Conservation (phyloP, 148 eudicot species). For the Cornus suecica region DNA sequence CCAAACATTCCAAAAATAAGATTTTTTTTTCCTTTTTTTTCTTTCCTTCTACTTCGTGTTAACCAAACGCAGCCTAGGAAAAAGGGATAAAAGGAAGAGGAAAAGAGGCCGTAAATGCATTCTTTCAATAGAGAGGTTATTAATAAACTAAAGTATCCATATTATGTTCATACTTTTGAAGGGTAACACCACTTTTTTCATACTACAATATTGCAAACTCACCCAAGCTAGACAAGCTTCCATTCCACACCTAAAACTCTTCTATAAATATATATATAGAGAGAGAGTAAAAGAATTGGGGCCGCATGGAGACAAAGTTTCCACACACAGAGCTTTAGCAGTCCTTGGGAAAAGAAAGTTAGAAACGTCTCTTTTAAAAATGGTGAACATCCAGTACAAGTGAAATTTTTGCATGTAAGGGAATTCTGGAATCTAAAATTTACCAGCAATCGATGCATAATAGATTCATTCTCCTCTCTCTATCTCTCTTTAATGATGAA, state of each 20-base stretch:
- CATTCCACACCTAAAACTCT: conserved; percentile 25
- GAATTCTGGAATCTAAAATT: conserved; percentile 56
- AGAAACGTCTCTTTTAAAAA: conserved; percentile 40
- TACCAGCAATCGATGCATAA: conserved; percentile 9
- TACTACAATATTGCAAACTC: conserved; percentile 23
- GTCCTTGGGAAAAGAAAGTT: conserved; percentile 35
- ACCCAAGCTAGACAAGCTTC: conserved; percentile 42
- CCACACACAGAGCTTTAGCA: conserved; percentile 62
- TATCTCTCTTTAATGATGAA: conserved; percentile 9
- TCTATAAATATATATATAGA: background rate
- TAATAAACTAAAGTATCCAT: conserved; percentile 10
- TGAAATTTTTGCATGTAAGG: conserved; percentile 47
- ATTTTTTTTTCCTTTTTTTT: too few species aligned
- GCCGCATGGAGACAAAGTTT: conserved; percentile 61
- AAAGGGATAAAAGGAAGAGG: conserved; percentile 23
- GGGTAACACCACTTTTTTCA: conserved; percentile 46
- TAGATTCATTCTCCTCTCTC: conserved; percentile 3
- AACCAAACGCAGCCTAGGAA: too few species aligned
- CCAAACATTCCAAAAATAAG: too few species aligned
- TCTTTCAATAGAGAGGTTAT: conserved; percentile 16
- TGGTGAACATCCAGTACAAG: conserved; percentile 34
- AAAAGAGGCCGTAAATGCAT: conserved; percentile 14
- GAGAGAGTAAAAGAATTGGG: conserved; percentile 9
- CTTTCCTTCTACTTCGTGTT: too few species aligned
- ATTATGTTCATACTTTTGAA: conserved; percentile 26